Base-by-base conservation (phyloP, 106 monocot genomes). In the Allium sativum region DNA sequence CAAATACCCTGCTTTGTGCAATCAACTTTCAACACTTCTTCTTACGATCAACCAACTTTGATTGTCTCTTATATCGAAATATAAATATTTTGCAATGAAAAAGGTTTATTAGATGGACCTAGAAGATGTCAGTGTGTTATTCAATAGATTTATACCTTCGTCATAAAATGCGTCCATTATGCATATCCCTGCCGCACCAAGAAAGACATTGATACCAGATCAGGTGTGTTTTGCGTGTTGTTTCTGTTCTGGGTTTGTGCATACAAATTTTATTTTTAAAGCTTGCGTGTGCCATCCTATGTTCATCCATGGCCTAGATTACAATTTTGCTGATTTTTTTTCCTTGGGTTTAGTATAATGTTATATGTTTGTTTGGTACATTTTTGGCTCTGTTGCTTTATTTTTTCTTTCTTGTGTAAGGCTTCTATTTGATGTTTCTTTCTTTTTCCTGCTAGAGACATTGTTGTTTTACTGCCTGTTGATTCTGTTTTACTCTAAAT, bases 41-140 rank as follows among this genome's bases (percentile, higher is more conserved):
- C 4, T 31, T 31, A 31, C 5, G 31, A 31, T 31, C 5, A 5
- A 31, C 31, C 31, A 31, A 31, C 31, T 31, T 31, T 2, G 5
- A 31, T 31, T 31, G 31, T 31, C 31, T 31, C 31, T 31, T 5
- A 31, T 31, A 31, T 31, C 31, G 5, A 31, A 31, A 31, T 31
- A 5, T 5, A 5, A 31, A 31, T 58, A 13, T 17, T 8, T 11
- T 65, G 10, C 65, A 76, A 70, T 59, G 70, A 76, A 46, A 16
- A 44, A 44, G 70, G 59, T 9, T 3, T 52, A 41, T 21, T 18
- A 3, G 65, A 65, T 13, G 52, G 42, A 7, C 21, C 58, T 12
- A 65, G 76, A 70, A 76, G 76, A 70, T 70, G 76, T 21, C 58
- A 76, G 46, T 76, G 76, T 65, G 70, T 76, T n/a, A 70, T 76